Conservation (phyloP, 306 rosid genomes). For the Inga leiocalycina region DNA sequence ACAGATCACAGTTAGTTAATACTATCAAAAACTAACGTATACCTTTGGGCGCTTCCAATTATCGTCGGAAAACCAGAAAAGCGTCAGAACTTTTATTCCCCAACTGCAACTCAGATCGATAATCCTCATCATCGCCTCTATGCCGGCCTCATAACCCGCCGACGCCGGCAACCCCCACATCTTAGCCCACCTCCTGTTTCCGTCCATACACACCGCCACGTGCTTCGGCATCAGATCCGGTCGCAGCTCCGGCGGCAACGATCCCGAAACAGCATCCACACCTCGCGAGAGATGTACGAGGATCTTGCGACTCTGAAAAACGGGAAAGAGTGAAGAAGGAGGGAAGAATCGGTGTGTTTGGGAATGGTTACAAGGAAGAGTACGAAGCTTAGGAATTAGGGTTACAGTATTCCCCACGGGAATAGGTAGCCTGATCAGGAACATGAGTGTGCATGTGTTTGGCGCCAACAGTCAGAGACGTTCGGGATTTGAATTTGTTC, state of each 20-base stretch:
- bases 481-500: too few species aligned
- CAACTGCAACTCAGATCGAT: constrained; percentile 53
- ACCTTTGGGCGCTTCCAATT: constrained; percentile 74
- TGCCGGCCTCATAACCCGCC: constrained; percentile 66
- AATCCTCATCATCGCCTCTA: constrained; percentile 39
- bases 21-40: constrained; percentile 5
- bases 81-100: constrained; percentile 68
- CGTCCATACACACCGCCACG: constrained; percentile 62
- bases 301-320: background rate
- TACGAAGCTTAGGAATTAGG: background rate
- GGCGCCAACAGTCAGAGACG: too few species aligned
- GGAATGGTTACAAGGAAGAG: background rate
- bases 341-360: constrained; percentile 15
- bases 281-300: background rate
- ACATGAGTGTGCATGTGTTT: too few species aligned
- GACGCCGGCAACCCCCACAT: constrained; percentile 44
- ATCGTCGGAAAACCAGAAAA: constrained; percentile 64
- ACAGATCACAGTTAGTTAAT: too few species aligned
- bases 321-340: background rate
- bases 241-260: constrained; percentile 31
- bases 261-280: background rate
- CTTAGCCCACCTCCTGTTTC: constrained; percentile 76
- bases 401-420: background rate
- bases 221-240: constrained; percentile 45
- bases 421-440: background rate